A percentile compares a stretch with the other conserved stretches of the same genome.
These are phyloP conservation scores for Amanita inopinata DNA, from an alignment of 768 basidiomycete genomes.

Conservation along the genomic window DNA sequence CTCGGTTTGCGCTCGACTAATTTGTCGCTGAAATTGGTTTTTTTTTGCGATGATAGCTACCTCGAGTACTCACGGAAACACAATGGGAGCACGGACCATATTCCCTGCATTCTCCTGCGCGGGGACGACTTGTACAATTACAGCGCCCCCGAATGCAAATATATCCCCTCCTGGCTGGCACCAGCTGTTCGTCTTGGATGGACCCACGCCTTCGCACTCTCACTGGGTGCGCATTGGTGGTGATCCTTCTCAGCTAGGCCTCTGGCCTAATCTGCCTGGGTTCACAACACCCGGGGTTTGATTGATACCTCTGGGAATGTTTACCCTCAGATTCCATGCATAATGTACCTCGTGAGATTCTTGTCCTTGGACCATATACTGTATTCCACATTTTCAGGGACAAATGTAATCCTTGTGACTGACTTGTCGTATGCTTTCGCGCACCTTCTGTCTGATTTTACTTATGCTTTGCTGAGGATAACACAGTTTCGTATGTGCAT, in stretches of 20 bases:
- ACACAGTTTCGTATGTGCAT: no score
- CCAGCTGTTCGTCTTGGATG: slow-evolving; percentile 68
- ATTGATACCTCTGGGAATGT: no score
- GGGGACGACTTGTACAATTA: slow-evolving; percentile 67
- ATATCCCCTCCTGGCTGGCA: slow-evolving; percentile 73
- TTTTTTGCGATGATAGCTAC: slow-evolving; percentile 37
- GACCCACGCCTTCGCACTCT: slow-evolving; percentile 69
- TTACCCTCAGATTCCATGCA: no score
- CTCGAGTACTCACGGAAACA: slow-evolving; percentile 71
- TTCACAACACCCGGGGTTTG: slow-evolving; percentile 57
- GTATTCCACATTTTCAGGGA: no score
- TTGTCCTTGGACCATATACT: no score
- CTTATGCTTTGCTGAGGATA: no score
- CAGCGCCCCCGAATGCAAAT: slow-evolving; percentile 60
- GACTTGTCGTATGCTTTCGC: no score
- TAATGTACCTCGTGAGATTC: no score
- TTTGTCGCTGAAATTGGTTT: slow-evolving; percentile 6
- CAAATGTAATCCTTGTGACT: no score
- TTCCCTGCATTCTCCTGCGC: slow-evolving; percentile 65
- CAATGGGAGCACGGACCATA: slow-evolving; percentile 62
- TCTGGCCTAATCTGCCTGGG: slow-evolving; percentile 64
- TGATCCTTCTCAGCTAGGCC: slow-evolving; percentile 58
- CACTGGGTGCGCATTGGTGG: slow-evolving; percentile 73
- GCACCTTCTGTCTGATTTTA: no score
- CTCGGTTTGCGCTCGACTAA: not conserved